Evolutionary conservation across 345 rosid species (phyloP).

Genomic region (Gossypium stocksii): DNA sequence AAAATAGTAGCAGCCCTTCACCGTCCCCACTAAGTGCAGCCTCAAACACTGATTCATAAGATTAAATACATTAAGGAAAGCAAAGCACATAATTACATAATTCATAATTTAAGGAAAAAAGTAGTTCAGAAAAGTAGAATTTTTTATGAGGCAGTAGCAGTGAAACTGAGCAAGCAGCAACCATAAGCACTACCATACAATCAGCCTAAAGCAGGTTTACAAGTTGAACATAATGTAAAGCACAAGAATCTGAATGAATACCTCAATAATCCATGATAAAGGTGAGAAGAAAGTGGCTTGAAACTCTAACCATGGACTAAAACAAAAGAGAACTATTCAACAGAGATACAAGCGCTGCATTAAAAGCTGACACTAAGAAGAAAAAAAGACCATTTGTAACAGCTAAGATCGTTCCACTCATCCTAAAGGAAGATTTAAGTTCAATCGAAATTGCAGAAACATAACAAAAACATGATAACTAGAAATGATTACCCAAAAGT

Average conservation of each 20-base stretch:
- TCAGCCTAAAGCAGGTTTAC: neutral
- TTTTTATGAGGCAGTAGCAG: neutral
- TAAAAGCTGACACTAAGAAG: neutral
- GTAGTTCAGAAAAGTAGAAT: neutral
- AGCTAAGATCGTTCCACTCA: neutral
- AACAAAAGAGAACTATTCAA: neutral
- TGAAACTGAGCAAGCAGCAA: neutral
- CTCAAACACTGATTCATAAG: neutral
- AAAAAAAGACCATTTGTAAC: neutral
- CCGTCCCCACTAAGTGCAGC: neutral
- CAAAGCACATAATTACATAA: no score
- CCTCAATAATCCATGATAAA: neutral
- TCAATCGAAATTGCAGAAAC: neutral
- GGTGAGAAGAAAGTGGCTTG: neutral
- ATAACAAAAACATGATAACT: neutral
- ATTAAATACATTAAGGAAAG: neutral
- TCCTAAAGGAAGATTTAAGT: constrained; percentile 4
- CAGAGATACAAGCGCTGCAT: constrained; percentile 1
- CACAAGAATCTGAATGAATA: neutral
- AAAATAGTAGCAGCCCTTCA: neutral
- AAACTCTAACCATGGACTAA: neutral
- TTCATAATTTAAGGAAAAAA: neutral
- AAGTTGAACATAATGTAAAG: neutral
- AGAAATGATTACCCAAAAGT: neutral
- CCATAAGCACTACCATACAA: neutral